phyloP scores from a whole-genome alignment of 495 filamentous ascomycete species.

The Delitschia confertaspora region DNA sequence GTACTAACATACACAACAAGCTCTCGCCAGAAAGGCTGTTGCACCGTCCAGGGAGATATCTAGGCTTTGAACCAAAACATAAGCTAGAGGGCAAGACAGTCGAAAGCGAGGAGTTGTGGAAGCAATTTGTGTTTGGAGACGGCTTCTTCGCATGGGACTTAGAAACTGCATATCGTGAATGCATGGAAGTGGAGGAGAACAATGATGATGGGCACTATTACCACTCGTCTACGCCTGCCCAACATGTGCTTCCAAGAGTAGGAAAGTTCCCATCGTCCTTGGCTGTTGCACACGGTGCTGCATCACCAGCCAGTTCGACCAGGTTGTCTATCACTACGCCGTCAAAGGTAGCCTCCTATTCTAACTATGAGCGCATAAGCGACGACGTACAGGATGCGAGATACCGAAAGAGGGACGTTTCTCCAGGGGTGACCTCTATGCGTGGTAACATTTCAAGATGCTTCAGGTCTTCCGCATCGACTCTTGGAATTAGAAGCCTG shows the following conservation, averaged over 20 bases:
- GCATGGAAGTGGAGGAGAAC: neutral
- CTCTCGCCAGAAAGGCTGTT: neutral
- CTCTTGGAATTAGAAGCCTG: too few relatives aligned
- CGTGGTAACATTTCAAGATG: too few relatives aligned
- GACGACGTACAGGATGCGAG: slow-evolving; percentile 3
- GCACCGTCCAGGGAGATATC: neutral
- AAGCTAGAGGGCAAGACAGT: neutral
- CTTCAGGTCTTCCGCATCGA: too few relatives aligned
- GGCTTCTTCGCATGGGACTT: neutral
- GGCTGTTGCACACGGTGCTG: neutral
- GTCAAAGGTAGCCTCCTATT: neutral
- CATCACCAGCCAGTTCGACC: too few relatives aligned
- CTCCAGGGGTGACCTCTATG: too few relatives aligned
- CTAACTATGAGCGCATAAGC: slow-evolving; percentile 4
- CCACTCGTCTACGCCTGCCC: neutral
- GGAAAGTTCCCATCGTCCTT: slow-evolving; percentile 2
- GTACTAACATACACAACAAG: neutral
- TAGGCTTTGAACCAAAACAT: neutral
- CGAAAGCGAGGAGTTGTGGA: slow-evolving; percentile 16
- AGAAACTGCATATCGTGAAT: neutral
- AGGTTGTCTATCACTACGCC: neutral
- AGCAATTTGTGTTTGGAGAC: slow-evolving; percentile 14
- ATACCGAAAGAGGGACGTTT: too few relatives aligned
- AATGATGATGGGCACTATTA: neutral
- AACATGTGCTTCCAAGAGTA: neutral